These are phyloP conservation scores for Termitomyces sp. DNA, from an alignment of 1,284 basidiomycete species.

Conservation along the genomic window DNA sequence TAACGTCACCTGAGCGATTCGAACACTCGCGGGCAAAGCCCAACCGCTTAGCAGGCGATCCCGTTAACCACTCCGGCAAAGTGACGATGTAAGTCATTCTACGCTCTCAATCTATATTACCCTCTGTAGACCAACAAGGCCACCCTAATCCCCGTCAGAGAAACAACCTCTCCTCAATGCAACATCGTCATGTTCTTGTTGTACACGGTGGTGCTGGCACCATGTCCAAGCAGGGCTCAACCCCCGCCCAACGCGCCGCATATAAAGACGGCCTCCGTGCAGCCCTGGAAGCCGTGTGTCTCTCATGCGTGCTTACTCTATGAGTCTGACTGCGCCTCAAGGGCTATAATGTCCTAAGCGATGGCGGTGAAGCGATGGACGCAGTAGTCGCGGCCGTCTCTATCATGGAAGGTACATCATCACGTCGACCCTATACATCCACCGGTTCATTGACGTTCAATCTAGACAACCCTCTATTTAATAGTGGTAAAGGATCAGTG, in stretches of 20 bases:
- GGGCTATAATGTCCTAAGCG: conserved; percentile 59
- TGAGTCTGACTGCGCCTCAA: conserved; percentile 10
- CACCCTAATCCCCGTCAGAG: conserved; percentile 14
- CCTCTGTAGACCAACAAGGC: too few species aligned
- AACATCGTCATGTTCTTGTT: conserved; percentile 45
- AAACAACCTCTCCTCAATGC: conserved; percentile 20
- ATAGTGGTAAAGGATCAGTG: conserved; percentile 73
- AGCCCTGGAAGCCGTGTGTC: conserved; percentile 45
- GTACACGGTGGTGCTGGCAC: conserved; percentile 79
- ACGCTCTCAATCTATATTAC: neutral
- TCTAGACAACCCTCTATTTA: conserved; percentile 73
- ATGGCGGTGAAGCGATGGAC: conserved; percentile 77
- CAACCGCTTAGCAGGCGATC: conserved; percentile 86
- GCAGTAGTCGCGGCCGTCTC: conserved; percentile 75
- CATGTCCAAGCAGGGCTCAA: conserved; percentile 54
- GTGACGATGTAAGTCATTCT: conserved; percentile 39
- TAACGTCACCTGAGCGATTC: conserved; percentile 82
- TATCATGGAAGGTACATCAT: conserved; percentile 59
- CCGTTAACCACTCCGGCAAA: conserved; percentile 92
- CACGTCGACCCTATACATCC: neutral
- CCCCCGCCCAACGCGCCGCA: conserved; percentile 52
- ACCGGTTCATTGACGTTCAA: neutral
- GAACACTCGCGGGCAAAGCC: conserved; percentile 82
- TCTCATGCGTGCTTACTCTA: neutral
- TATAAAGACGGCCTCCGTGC: conserved; percentile 53